A percentile compares a stretch with the other conserved stretches of the same genome.
These are phyloP conservation scores for Urostyla sp. DNA, from an alignment of 73 alveolate genomes.

Conservation along the genomic window DNA sequence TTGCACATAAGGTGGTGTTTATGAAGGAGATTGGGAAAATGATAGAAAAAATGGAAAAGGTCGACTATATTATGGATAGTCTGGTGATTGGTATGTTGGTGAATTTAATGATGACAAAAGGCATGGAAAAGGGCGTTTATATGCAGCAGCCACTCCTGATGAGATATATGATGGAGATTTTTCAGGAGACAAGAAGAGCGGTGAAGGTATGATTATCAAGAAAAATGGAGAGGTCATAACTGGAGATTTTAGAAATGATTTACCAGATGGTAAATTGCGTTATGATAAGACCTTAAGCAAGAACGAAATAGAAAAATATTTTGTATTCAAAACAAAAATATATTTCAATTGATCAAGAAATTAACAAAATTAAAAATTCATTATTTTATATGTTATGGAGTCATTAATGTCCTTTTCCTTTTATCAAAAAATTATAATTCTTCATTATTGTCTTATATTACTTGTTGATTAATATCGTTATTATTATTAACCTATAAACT, in stretches of 20 bases:
- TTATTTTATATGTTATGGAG: too few species aligned
- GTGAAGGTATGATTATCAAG: slow-evolving; percentile 38
- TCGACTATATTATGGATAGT: not conserved
- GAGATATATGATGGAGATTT: slow-evolving; percentile 63
- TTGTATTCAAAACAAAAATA: too few species aligned
- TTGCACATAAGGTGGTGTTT: slow-evolving; percentile 28
- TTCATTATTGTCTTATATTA: too few species aligned
- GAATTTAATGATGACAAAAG: slow-evolving; percentile 28
- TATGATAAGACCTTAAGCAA: slow-evolving; percentile 25
- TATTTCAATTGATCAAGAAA: too few species aligned
- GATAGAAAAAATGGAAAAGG: slow-evolving; percentile 56
- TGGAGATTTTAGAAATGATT: slow-evolving; percentile 56
- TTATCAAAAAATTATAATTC: too few species aligned
- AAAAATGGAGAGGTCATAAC: slow-evolving; percentile 31
- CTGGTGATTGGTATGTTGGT: slow-evolving; percentile 37
- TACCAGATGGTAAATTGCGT: slow-evolving; percentile 23
- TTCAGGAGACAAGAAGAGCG: slow-evolving; percentile 36
- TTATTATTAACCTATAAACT: too few species aligned
- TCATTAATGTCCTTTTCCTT: too few species aligned
- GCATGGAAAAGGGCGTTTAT: slow-evolving; percentile 36
- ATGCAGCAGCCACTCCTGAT: slow-evolving; percentile 35
- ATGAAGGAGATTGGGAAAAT: slow-evolving; percentile 52
- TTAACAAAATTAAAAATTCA: too few species aligned
- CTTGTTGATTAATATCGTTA: too few species aligned
- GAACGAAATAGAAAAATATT: slow-evolving; percentile 26